Base-by-base conservation (phyloP, 1,284 basidiomycete species). In the Ceratobasidium sp. region DNA sequence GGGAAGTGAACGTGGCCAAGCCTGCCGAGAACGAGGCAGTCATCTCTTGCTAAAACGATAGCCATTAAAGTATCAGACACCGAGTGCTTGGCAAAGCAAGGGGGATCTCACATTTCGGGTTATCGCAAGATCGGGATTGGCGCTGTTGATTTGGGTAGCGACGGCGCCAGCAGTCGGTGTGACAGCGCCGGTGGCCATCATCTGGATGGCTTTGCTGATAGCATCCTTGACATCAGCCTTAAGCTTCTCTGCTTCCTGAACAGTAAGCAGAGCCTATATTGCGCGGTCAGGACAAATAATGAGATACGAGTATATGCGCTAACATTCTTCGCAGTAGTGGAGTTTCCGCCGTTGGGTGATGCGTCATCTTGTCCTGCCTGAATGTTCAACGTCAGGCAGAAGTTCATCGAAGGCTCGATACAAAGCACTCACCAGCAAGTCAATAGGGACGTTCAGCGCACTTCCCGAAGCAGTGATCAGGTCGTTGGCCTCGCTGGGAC, bases 391-490 rank as follows among this genome's bases (percentile, higher is more conserved):
- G n/a, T 60, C 17, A 60, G n/a, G 5, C 4, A n/a, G 31, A 28
- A 2, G 20, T 2, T 2, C 7, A 20, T 7, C n/a, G 11, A 37
- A 3, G 10, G 20, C 17, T 54, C 6, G 39, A 2, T 60, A 26
- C 47, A 17, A 37, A 33, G 23, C 26, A 47, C 69, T 35, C 47
- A 74, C 69, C 56, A 74, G 26, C 31, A 74, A 39, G 26, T 74
- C 69, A 51, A 74, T 74, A 23, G 69, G 69, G 10, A 74, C n/a
- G 33, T 74, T 74, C 58, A 74, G 35, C 2, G 69, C 69, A 31
- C 69, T 74, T 28, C 69, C 69, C 7, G 69, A 58, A 23, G 69
- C 69, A 74, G 69, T 74, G 45, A 74, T 74, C 69, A 74, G 63
- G 60, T 74, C 69, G 35, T 74, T 74, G 35, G 69, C 69, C 42